phyloP scores from a whole-genome alignment of 169 alveolate genomes.

The Babesia caballi region DNA sequence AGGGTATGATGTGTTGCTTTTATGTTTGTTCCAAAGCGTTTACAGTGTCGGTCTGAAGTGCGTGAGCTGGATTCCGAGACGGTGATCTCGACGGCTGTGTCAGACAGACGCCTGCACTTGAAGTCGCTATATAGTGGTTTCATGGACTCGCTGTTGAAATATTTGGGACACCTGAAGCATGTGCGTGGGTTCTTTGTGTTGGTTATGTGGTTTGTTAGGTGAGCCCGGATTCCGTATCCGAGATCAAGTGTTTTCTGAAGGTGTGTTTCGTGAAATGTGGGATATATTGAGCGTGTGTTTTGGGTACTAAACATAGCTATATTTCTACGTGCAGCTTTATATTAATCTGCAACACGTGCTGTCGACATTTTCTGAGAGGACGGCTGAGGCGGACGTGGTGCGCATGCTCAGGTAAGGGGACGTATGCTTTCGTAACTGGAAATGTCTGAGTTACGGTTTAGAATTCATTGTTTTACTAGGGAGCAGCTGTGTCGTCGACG shows the following conservation, averaged over 20 bases:
- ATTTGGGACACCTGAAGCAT: conserved; percentile 21
- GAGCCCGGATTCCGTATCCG: conserved; percentile 51
- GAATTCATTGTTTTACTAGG: conserved; percentile 15
- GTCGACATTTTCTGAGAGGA: conserved; percentile 52
- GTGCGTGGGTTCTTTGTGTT: conserved; percentile 31
- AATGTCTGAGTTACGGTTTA: no score
- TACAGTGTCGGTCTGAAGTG: conserved; percentile 20
- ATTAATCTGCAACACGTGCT: conserved; percentile 71
- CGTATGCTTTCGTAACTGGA: no score
- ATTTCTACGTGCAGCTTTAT: conserved; percentile 53
- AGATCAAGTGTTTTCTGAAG: conserved; percentile 50
- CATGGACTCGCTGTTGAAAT: conserved; percentile 56
- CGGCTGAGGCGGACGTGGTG: conserved; percentile 62
- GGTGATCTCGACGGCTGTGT: conserved; percentile 38
- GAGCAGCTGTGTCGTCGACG: conserved; percentile 69
- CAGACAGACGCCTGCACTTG: conserved; percentile 56
- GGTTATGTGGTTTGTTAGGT: conserved; percentile 31
- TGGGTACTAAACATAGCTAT: not conserved
- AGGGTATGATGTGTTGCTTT: conserved; percentile 6
- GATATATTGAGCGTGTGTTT: no score
- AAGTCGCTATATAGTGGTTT: conserved; percentile 63
- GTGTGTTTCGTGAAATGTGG: no score
- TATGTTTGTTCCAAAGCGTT: not conserved
- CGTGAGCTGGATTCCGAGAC: conserved; percentile 69
- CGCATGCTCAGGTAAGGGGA: not conserved